These are phyloP conservation scores for barrel medic (Medicago truncatula) DNA, from an alignment of 306 rosid species.

Conservation along the genomic window MtrunA17r5.0-ANR NC_053049.1:8464501-8465000, in stretches of 20 bases:
- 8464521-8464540: background rate
- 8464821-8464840: slow-evolving; percentile 90
- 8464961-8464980: slow-evolving; percentile 70
- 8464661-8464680: background rate
- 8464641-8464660: background rate
- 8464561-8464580: background rate
- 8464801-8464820: slow-evolving; percentile 99
- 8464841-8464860: slow-evolving; percentile 93
- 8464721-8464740: background rate
- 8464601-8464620: no score
- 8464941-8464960: slow-evolving; percentile 79
- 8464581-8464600: background rate
- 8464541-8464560: background rate
- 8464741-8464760: background rate
- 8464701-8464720: background rate
- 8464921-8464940: slow-evolving; percentile 97
- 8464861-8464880: slow-evolving; percentile 98
- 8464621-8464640: no score
- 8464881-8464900: slow-evolving; percentile 83
- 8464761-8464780: slow-evolving; percentile 36
- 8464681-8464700: background rate
- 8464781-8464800: slow-evolving; percentile 58
- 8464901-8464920: slow-evolving; percentile 86
- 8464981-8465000: slow-evolving; percentile 24
- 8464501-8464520: background rate